Conservation (phyloP, 306 rosid species). For the Lupinus albus region DNA sequence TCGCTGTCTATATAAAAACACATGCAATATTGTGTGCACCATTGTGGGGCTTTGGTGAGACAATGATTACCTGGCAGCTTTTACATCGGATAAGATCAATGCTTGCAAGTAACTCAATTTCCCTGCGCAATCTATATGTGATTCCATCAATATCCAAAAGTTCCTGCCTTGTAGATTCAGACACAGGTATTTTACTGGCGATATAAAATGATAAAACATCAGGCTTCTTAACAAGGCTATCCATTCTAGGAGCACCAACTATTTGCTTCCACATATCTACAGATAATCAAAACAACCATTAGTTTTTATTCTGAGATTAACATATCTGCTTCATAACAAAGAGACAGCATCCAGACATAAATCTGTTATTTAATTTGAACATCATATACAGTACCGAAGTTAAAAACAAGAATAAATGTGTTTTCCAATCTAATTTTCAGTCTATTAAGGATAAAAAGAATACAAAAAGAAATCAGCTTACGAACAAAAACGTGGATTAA, state of each 20-base stretch:
- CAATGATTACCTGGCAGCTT: conserved; percentile 66
- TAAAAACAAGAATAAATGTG: neutral
- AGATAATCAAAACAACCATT: conserved; percentile 36
- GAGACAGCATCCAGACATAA: conserved; percentile 3
- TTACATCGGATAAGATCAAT: conserved; percentile 78
- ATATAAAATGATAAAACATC: conserved; percentile 78
- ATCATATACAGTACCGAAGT: neutral
- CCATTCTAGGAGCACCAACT: conserved; percentile 79
- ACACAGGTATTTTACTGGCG: conserved; percentile 95
- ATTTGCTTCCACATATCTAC: conserved; percentile 94
- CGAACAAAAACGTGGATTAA: neutral
- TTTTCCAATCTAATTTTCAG: neutral
- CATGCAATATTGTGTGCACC: conserved; percentile 17
- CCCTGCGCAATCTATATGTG: conserved; percentile 87
- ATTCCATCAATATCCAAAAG: conserved; percentile 51
- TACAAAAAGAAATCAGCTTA: neutral
- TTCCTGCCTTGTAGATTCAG: conserved; percentile 56
- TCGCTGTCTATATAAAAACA: neutral
- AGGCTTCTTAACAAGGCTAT: conserved; percentile 78
- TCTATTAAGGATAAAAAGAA: neutral
- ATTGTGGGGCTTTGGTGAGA: conserved; percentile 26
- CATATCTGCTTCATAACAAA: conserved; percentile 29
- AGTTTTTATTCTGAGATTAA: conserved; percentile 25
- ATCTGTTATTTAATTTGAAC: too few relatives aligned
- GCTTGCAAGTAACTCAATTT: conserved; percentile 83